Evolutionary conservation across 352 stramenopile genomes (phyloP).

Genomic region (Phytophthora foliorum): DNA sequence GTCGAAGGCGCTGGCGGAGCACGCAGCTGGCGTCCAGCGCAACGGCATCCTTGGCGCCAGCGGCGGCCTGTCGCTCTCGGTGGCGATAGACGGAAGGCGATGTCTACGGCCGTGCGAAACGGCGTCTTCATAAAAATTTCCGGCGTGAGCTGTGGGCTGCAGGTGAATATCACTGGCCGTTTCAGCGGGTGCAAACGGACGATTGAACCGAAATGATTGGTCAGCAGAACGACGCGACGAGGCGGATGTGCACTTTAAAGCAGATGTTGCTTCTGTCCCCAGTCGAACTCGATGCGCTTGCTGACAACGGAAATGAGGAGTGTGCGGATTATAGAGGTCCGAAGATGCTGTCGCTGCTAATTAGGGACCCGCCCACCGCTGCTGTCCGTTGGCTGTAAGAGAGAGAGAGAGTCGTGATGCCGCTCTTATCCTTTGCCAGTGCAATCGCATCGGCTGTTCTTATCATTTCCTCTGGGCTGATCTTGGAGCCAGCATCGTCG

Average conservation of each 20-base stretch:
- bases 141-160: not conserved
- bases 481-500: too few relatives aligned
- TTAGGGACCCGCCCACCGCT: too few relatives aligned
- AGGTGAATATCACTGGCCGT: not conserved
- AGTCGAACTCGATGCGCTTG: not conserved
- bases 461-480: too few relatives aligned
- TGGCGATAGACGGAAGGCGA: constrained; percentile 1
- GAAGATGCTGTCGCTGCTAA: too few relatives aligned
- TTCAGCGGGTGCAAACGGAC: too few relatives aligned
- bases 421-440: not conserved
- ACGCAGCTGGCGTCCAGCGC: not conserved
- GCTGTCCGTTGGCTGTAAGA: too few relatives aligned
- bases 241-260: not conserved
- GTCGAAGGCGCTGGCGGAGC: too few relatives aligned
- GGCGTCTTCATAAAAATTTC: constrained; percentile 3
- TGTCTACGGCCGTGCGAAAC: constrained; percentile 15
- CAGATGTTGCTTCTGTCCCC: constrained; percentile 8
- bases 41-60: constrained; percentile 15
- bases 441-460: too few relatives aligned
- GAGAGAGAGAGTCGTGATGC: too few relatives aligned
- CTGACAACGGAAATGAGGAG: not conserved
- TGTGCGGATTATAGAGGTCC: constrained; percentile 6
- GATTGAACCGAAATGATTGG: constrained; percentile 12
- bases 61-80: constrained; percentile 27
- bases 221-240: constrained; percentile 9